These are phyloP conservation scores for Curvularia sp. DNA, from an alignment of 2,329 filamentous ascomycete genomes.

Conservation along the genomic window DNA sequence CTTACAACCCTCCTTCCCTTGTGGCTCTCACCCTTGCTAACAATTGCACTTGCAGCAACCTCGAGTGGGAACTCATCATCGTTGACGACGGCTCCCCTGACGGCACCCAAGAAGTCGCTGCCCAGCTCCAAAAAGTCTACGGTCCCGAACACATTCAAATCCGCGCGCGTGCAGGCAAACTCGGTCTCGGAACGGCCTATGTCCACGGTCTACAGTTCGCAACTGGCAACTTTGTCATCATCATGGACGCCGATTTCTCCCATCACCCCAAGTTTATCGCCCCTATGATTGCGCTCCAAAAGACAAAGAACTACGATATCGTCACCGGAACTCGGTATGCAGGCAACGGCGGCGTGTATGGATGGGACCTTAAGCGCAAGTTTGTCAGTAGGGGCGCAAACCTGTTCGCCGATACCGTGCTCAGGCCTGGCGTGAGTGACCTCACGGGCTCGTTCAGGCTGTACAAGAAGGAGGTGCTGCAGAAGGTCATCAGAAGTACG, in stretches of 20 bases:
- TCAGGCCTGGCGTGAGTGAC: constrained; percentile 93
- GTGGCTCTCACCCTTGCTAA: constrained; percentile 4
- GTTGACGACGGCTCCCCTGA: constrained; percentile 98
- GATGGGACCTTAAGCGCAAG: constrained; percentile 87
- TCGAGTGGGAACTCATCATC: constrained; percentile 97
- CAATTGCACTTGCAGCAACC: constrained; percentile 64
- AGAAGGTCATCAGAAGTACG: constrained; percentile 88
- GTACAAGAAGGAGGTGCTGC: constrained; percentile 88
- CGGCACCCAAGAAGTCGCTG: constrained; percentile 87
- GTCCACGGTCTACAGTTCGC: constrained; percentile 91
- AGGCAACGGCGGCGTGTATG: constrained; percentile 82
- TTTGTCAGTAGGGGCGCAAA: constrained; percentile 87
- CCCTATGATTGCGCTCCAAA: constrained; percentile 85
- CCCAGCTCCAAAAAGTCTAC: constrained; percentile 89
- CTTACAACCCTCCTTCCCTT: constrained; percentile 11
- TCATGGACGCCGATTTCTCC: constrained; percentile 99
- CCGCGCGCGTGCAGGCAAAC: constrained; percentile 89
- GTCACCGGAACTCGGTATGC: constrained; percentile 96
- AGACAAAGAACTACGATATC: constrained; percentile 84
- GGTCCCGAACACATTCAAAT: constrained; percentile 76
- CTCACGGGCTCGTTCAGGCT: constrained; percentile 92
- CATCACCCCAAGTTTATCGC: constrained; percentile 99
- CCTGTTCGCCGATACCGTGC: constrained; percentile 91
- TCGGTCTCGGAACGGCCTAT: constrained; percentile 96
- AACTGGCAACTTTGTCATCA: constrained; percentile 94